Evolutionary conservation across 306 rosid species (phyloP).

Genomic region (Elaeagnus macrophylla): DNA sequence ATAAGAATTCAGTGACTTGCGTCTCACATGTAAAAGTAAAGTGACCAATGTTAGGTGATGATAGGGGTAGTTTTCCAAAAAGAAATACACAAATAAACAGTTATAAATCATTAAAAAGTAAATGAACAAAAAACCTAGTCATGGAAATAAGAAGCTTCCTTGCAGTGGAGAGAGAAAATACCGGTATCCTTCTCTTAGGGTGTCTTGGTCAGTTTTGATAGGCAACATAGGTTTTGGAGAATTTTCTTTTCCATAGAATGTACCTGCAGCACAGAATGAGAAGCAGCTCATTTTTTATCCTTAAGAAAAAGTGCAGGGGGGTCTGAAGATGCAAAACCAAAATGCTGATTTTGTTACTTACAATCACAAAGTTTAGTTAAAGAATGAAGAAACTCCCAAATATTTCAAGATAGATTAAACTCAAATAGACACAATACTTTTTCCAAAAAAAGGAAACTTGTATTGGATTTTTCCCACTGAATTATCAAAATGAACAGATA

Average conservation of each 20-base stretch:
- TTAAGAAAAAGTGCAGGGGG: background rate
- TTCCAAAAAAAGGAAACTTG: too few relatives aligned
- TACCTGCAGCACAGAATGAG: constrained; percentile 38
- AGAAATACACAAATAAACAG: too few relatives aligned
- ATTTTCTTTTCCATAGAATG: constrained; percentile 55
- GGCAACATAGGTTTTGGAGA: constrained; percentile 47
- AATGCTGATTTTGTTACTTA: background rate
- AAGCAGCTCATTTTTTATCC: constrained; percentile 1
- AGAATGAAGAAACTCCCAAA: too few relatives aligned
- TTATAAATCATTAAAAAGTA: too few relatives aligned
- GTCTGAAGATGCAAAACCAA: background rate
- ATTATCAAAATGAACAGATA: too few relatives aligned
- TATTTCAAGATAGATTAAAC: too few relatives aligned
- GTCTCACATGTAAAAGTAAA: too few relatives aligned
- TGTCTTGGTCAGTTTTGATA: constrained; percentile 83
- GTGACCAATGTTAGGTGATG: too few relatives aligned
- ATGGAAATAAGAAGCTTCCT: background rate
- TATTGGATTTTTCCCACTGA: too few relatives aligned
- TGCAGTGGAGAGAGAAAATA: constrained; percentile 15
- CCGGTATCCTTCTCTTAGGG: constrained; percentile 87
- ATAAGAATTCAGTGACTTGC: too few relatives aligned
- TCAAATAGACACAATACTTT: too few relatives aligned
- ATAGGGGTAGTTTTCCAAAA: too few relatives aligned
- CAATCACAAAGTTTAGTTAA: background rate
- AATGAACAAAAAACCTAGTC: background rate